Conservation (phyloP, 1,139 yeast species). For the Petasospora fabianii region DNA sequence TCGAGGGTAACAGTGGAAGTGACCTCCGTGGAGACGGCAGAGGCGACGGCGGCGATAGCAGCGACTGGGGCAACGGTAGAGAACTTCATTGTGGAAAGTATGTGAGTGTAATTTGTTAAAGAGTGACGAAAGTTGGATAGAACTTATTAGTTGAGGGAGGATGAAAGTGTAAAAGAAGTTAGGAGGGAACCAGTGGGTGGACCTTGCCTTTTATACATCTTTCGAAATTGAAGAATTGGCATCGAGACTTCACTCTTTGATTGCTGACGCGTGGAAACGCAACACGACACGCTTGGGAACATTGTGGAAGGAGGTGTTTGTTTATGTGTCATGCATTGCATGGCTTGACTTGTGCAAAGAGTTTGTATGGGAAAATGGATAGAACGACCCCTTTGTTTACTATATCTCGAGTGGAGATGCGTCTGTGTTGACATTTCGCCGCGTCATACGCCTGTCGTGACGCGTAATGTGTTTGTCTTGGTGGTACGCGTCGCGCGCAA, state of each 20-base stretch:
- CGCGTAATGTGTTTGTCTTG: not conserved
- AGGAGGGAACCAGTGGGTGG: not conserved
- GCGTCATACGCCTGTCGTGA: not conserved
- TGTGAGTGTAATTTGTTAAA: conserved; percentile 5
- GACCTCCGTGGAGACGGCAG: conserved; percentile 29
- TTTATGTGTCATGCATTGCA: not conserved
- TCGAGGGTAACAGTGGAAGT: conserved; percentile 35
- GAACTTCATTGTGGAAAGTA: conserved; percentile 21
- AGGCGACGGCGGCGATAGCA: conserved; percentile 27
- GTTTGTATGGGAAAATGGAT: not conserved
- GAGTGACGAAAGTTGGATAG: conserved; percentile 15
- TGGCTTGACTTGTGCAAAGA: not conserved
- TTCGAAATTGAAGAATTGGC: not conserved
- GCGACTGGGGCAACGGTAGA: conserved; percentile 21
- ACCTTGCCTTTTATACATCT: not conserved
- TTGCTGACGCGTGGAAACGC: not conserved
- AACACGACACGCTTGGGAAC: not conserved
- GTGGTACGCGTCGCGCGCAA: not conserved
- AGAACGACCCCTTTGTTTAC: conserved; percentile 2
- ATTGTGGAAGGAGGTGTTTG: not conserved
- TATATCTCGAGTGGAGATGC: conserved; percentile 1
- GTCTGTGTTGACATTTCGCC: conserved; percentile 4
- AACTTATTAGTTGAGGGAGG: conserved; percentile 4
- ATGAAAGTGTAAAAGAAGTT: not conserved
- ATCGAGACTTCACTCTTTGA: not conserved